phyloP scores from a whole-genome alignment of 495 filamentous ascomycete species.

The Hypoxylon lienhwacheense region DNA sequence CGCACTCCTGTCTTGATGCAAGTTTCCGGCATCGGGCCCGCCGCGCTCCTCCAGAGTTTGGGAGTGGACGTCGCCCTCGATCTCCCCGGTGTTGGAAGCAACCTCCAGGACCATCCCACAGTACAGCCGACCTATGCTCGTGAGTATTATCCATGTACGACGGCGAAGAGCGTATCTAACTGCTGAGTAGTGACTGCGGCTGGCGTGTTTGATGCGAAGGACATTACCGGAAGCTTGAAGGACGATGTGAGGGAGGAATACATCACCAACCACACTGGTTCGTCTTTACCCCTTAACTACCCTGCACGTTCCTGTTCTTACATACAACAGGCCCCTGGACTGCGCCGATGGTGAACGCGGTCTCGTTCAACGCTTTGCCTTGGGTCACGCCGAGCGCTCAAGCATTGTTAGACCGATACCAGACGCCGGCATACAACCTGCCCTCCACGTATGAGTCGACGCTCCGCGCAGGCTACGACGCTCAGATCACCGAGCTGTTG shows the following conservation, averaged over 20 bases:
- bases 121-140: conserved; percentile 43
- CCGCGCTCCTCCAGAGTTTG: conserved; percentile 31
- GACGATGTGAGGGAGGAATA: conserved; percentile 37
- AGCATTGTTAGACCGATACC: conserved; percentile 26
- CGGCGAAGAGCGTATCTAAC: conserved; percentile 8
- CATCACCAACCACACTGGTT: conserved; percentile 41
- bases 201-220: conserved; percentile 38
- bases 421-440: conserved; percentile 33
- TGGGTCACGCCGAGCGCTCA: conserved; percentile 23
- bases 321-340: conserved; percentile 44
- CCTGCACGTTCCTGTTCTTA: conserved; percentile 7
- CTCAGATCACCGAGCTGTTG: conserved; percentile 40
- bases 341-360: conserved; percentile 42
- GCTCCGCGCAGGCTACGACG: conserved; percentile 45
- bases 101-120: conserved; percentile 45
- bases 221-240: conserved; percentile 39
- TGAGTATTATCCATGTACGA: conserved; percentile 16
- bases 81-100: conserved; percentile 47
- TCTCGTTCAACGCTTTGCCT: conserved; percentile 46
- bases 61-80: conserved; percentile 38
- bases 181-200: conserved; percentile 36
- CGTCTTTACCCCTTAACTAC: background rate
- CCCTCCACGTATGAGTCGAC: conserved; percentile 41
- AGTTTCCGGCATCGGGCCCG: conserved; percentile 58
- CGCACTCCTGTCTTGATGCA: conserved; percentile 58